A percentile compares a stretch with the other conserved stretches of the same genome.
phyloP scores from a whole-genome alignment of 2,329 filamentous ascomycete genomes.

The Xylaria polymorpha region DNA sequence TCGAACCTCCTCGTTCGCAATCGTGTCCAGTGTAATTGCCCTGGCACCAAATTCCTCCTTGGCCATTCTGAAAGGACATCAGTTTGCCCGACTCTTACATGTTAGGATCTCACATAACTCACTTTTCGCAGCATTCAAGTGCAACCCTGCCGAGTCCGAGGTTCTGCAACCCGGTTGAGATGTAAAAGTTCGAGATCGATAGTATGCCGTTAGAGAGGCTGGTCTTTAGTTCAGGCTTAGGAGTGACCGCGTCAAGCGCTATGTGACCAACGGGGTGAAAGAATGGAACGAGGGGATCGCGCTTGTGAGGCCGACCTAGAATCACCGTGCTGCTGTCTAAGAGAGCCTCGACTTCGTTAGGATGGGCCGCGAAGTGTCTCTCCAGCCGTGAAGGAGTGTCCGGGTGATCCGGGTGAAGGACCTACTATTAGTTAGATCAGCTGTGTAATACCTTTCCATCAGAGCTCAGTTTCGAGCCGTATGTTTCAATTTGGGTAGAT shows the following conservation, averaged over 20 bases:
- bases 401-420: constrained; percentile 38
- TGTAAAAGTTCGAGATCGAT: constrained; percentile 45
- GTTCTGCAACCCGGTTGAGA: constrained; percentile 43
- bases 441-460: neutral
- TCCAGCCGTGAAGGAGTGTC: constrained; percentile 38
- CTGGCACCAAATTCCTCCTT: constrained; percentile 41
- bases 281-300: constrained; percentile 13
- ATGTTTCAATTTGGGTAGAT: neutral
- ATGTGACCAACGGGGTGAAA: constrained; percentile 52
- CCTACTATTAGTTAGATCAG: constrained; percentile 28
- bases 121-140: constrained; percentile 41
- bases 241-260: constrained; percentile 43
- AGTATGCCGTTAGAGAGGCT: constrained; percentile 40
- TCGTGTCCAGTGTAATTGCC: constrained; percentile 43
- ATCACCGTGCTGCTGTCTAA: constrained; percentile 38
- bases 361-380: constrained; percentile 41
- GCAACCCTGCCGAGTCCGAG: constrained; percentile 43
- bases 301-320: constrained; percentile 38
- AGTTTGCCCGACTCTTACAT: neutral
- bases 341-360: constrained; percentile 35
- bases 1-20: constrained; percentile 39
- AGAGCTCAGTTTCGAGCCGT: neutral
- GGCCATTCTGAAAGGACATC: constrained; percentile 38
- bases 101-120: neutral
- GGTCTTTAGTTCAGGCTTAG: constrained; percentile 35